Base-by-base conservation (phyloP, 169 alveolate genomes). In the Eimeria maxima region DNA sequence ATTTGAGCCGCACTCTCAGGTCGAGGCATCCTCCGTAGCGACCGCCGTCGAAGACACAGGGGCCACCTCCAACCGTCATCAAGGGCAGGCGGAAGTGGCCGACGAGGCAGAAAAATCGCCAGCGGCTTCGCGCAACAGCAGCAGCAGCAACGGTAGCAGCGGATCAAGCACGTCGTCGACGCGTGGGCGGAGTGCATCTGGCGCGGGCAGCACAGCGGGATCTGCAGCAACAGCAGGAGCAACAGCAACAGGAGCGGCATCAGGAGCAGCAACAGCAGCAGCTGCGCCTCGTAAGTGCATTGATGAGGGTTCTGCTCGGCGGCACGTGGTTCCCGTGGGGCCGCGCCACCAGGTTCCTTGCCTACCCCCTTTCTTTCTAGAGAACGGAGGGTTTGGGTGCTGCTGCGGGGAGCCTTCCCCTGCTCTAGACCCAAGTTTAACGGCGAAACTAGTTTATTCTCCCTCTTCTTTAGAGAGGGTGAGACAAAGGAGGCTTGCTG, bases 291-390 rank as follows among this genome's bases (percentile, higher is more conserved):
- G 78, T 24, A 95, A 87, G 47, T 60, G 92, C 80, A 73, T 57
- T 20, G 97, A 95, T 53, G 97, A 95, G 27, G 97, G 97, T 50
- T 69, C 95, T 20, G 73, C 53, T 29, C 92, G 95, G 7, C 44
- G 95, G 20, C 93, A 84, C 69, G 97, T 95, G 80, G 97, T 98
- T 76, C 97, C 97, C 78, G 97, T 98, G 24, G 99, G 99, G 16
- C 96, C 95, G 45, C 96, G 94, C 76, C 98, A 98, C 92, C 99
- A 98, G 91, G 99, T 98, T 27, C 98, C 98, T 18, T 97, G 96
- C 78, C 95, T 97, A 14, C 99, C 99, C 24, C 97, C 97, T 42
- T 98, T 98, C 94, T 98, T 98, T 90, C 95, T 98, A 89, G 98
- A 98, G 73, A 47, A 67, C 73, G 76, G 63, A 22, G 76, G 78